Evolutionary conservation across 495 filamentous ascomycete species (phyloP).

Genomic region (Elaphomyces granulatus): DNA sequence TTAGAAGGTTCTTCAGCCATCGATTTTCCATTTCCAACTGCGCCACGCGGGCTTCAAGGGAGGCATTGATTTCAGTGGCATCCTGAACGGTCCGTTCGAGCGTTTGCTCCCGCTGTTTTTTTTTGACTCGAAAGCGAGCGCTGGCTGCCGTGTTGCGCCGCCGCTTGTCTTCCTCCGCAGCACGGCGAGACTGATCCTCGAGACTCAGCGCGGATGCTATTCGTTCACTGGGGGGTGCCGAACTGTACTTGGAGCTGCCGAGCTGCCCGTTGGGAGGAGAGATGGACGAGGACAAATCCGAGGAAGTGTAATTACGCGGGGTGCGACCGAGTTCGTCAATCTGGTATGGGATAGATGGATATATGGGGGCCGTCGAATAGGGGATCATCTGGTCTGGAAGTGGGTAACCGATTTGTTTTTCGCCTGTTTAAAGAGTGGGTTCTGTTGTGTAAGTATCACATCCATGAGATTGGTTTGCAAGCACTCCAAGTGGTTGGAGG

Average conservation of each 20-base stretch:
- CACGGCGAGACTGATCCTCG: constrained; percentile 44
- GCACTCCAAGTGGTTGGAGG: constrained; percentile 3
- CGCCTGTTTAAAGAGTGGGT: too few relatives aligned
- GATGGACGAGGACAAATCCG: constrained; percentile 35
- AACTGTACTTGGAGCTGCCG: constrained; percentile 35
- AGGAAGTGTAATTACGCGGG: constrained; percentile 27
- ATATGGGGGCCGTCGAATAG: constrained; percentile 31
- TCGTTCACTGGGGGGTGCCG: constrained; percentile 30
- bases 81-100: constrained; percentile 85
- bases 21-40: constrained; percentile 91
- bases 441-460: constrained; percentile 3
- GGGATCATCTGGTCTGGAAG: constrained; percentile 30
- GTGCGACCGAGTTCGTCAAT: constrained; percentile 29
- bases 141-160: constrained; percentile 91
- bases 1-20: constrained; percentile 87
- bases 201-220: constrained; percentile 26
- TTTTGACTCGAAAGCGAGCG: constrained; percentile 95
- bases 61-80: constrained; percentile 64
- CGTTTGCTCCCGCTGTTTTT: constrained; percentile 94
- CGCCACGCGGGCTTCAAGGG: constrained; percentile 68
- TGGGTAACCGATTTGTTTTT: constrained; percentile 32
- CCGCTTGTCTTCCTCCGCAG: constrained; percentile 95
- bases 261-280: constrained; percentile 33
- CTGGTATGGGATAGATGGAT: constrained; percentile 31
- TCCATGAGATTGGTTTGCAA: too few relatives aligned